These are phyloP conservation scores for Fusarium sp. DNA, from an alignment of 2,329 filamentous ascomycete species.

Conservation along the genomic window DNA sequence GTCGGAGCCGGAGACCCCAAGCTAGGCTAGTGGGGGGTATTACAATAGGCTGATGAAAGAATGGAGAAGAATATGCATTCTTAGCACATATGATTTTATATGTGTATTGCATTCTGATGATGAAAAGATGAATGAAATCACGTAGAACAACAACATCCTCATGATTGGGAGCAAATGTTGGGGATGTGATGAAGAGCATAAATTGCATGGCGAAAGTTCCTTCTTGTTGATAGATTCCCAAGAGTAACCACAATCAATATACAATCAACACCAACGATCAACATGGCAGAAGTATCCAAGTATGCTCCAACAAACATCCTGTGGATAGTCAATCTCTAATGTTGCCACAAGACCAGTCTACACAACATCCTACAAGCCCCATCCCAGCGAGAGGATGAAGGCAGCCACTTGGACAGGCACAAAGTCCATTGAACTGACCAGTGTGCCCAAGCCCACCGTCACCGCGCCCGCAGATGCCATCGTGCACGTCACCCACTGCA, in stretches of 20 bases:
- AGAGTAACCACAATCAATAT: background rate
- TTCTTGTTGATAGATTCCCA: background rate
- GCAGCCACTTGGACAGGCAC: background rate
- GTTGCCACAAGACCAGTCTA: background rate
- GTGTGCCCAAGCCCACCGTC: background rate
- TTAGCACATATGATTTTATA: too few species aligned
- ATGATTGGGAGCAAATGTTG: background rate
- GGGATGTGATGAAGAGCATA: background rate
- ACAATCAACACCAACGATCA: background rate
- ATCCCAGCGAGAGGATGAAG: background rate
- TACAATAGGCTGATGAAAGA: background rate
- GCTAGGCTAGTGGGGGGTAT: too few species aligned
- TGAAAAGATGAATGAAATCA: too few species aligned
- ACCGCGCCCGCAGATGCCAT: background rate
- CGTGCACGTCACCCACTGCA: constrained; percentile 7
- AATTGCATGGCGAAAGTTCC: background rate
- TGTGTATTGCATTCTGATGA: too few species aligned
- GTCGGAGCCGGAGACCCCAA: background rate
- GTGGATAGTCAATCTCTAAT: background rate
- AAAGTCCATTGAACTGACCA: background rate
- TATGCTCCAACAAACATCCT: background rate
- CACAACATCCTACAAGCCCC: background rate
- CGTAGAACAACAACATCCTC: background rate
- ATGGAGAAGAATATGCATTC: background rate
- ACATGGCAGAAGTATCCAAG: constrained; percentile 1